These are phyloP conservation scores for Stachybotrys chartarum DNA, from an alignment of 2,329 filamentous ascomycete species.

Conservation along the genomic window DNA sequence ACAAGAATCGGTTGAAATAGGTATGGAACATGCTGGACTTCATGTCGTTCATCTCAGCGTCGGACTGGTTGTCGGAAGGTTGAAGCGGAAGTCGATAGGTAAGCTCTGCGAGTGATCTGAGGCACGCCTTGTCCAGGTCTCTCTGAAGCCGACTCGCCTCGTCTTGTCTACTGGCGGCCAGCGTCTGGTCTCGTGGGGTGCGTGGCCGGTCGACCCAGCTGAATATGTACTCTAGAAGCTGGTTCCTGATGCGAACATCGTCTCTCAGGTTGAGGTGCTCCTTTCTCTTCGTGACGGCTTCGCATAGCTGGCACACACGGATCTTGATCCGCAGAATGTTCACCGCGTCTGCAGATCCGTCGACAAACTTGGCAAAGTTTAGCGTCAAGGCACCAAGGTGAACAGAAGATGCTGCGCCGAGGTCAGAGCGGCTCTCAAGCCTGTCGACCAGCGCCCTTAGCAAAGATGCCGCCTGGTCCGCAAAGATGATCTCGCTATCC, in stretches of 20 bases:
- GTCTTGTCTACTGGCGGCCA: slow-evolving; percentile 41
- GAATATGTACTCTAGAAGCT: slow-evolving; percentile 60
- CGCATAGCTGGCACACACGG: slow-evolving; percentile 60
- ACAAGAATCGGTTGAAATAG: slow-evolving; percentile 64
- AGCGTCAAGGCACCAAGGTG: slow-evolving; percentile 57
- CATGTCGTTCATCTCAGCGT: slow-evolving; percentile 59
- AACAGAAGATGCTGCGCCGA: slow-evolving; percentile 54
- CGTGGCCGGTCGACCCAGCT: slow-evolving; percentile 60
- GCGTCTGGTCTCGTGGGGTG: slow-evolving; percentile 37
- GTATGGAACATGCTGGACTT: slow-evolving; percentile 67
- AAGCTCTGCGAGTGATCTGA: slow-evolving; percentile 57
- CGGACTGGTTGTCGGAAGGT: slow-evolving; percentile 56
- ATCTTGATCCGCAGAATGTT: slow-evolving; percentile 58
- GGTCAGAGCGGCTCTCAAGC: slow-evolving; percentile 55
- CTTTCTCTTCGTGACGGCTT: slow-evolving; percentile 58
- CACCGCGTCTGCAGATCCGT: slow-evolving; percentile 47
- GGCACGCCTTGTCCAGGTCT: slow-evolving; percentile 59
- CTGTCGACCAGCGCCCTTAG: slow-evolving; percentile 57
- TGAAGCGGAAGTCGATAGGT: slow-evolving; percentile 61
- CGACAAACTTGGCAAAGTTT: slow-evolving; percentile 60
- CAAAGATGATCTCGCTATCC: slow-evolving; percentile 58
- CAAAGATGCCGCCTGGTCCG: slow-evolving; percentile 59
- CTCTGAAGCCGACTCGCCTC: slow-evolving; percentile 52
- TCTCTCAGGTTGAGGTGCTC: slow-evolving; percentile 62
- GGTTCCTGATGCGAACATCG: slow-evolving; percentile 62